Evolutionary conservation across 495 filamentous ascomycete genomes (phyloP).

Genomic region (Amorphotheca resinae): DNA sequence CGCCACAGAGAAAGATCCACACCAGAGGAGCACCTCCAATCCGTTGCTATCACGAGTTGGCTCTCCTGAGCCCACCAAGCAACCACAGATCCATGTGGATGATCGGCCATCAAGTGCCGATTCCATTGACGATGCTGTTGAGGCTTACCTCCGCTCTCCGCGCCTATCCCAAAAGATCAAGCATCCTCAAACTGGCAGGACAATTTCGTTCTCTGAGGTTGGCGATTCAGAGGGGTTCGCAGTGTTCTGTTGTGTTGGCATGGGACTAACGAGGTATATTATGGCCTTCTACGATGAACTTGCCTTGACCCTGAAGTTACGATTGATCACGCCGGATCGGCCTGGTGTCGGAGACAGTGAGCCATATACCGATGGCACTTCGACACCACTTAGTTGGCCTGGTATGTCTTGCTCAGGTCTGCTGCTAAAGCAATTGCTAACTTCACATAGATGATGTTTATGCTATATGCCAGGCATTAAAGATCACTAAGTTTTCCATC

Average conservation of each 20-base stretch:
- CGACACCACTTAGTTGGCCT: constrained; percentile 87
- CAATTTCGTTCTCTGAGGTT: constrained; percentile 94
- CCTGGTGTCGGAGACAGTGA: constrained; percentile 92
- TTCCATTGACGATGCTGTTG: constrained; percentile 77
- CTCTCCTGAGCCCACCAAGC: constrained; percentile 16
- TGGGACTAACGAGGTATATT: constrained; percentile 93
- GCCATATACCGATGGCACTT: constrained; percentile 62
- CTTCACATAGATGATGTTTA: constrained; percentile 68
- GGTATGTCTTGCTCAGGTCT: constrained; percentile 41
- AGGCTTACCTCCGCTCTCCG: constrained; percentile 71
- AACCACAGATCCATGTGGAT: constrained; percentile 26
- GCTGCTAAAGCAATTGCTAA: constrained; percentile 9
- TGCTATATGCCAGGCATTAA: constrained; percentile 82
- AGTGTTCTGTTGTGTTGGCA: constrained; percentile 93
- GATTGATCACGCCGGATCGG: constrained; percentile 86
- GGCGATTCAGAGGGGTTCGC: constrained; percentile 85
- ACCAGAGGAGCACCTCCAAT: constrained; percentile 21
- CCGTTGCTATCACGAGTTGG: constrained; percentile 19
- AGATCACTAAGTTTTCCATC: constrained; percentile 93
- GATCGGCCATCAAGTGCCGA: constrained; percentile 65
- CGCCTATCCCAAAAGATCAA: constrained; percentile 76
- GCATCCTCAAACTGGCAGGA: constrained; percentile 72
- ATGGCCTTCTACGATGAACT: constrained; percentile 97
- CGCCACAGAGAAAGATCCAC: constrained; percentile 20
- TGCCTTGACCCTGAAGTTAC: constrained; percentile 73